Percentiles rank a stretch among this genome's conserved stretches.
These are phyloP conservation scores for Primulina eburnea DNA, from an alignment of 257 asterid species.

Conservation along the genomic window DNA sequence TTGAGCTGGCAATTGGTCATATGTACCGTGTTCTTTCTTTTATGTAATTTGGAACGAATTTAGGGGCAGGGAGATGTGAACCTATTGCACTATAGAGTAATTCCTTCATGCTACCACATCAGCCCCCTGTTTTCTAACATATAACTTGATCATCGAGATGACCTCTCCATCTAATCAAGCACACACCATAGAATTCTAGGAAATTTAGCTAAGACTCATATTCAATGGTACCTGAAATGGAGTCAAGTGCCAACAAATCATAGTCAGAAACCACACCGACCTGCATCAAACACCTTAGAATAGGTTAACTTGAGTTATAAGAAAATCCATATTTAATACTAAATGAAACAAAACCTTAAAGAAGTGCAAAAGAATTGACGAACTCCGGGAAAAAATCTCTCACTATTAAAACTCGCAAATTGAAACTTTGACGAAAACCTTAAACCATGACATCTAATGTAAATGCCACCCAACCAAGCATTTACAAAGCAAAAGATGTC, in stretches of 20 bases:
- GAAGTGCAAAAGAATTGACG: background rate
- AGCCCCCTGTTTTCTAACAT: constrained; percentile 12
- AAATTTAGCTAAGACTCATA: constrained; percentile 1
- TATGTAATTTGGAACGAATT: constrained; percentile 11
- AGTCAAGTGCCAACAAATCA: constrained; percentile 79
- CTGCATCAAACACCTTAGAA: constrained; percentile 38
- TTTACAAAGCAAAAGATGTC: background rate
- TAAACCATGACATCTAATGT: background rate
- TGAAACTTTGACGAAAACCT: background rate
- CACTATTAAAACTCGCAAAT: background rate
- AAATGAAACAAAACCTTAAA: background rate
- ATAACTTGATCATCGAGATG: constrained; percentile 1
- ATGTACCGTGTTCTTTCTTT: background rate
- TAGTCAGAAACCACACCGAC: constrained; percentile 95
- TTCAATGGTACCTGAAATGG: constrained; percentile 68
- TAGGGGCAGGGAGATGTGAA: constrained; percentile 8
- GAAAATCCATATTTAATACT: background rate
- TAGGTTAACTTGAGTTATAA: constrained; percentile 20
- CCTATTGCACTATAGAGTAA: background rate
- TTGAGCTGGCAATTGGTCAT: background rate
- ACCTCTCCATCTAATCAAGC: constrained; percentile 3
- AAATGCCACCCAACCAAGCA: background rate
- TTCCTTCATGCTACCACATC: constrained; percentile 11
- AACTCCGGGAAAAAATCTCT: background rate
- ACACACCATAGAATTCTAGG: background rate